Percentiles rank a stretch among this genome's conserved stretches.
These are phyloP conservation scores for Sporothrix euskadiensis DNA, from an alignment of 2,329 filamentous ascomycete species.

Conservation along the genomic window DNA sequence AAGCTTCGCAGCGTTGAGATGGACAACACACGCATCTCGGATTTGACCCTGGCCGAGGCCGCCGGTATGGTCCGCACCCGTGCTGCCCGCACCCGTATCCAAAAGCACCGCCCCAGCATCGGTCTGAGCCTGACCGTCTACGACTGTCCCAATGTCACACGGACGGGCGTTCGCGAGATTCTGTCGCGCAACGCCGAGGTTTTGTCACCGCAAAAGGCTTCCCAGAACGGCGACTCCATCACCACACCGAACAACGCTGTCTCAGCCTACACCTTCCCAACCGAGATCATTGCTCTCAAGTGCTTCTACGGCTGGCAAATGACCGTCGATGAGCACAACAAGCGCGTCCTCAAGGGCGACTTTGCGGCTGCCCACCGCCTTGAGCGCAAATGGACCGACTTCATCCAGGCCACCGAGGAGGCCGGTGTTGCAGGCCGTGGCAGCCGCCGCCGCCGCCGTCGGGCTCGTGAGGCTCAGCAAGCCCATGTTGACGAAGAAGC, in stretches of 20 bases:
- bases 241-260: conserved; percentile 36
- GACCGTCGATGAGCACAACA: conserved; percentile 90
- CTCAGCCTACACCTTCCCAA: conserved; percentile 58
- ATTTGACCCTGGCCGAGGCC: conserved; percentile 82
- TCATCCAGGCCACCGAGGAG: conserved; percentile 90
- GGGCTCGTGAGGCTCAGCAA: conserved; percentile 78
- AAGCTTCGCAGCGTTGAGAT: conserved; percentile 73
- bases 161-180: conserved; percentile 86
- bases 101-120: conserved; percentile 50
- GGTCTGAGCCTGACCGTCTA: conserved; percentile 80
- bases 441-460: conserved; percentile 67
- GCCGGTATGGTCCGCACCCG: conserved; percentile 74
- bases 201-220: conserved; percentile 48
- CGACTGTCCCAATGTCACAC: conserved; percentile 89
- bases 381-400: conserved; percentile 88
- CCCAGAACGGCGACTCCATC: background rate
- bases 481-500: conserved; percentile 81
- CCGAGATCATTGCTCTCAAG: conserved; percentile 81
- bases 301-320: conserved; percentile 96
- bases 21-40: conserved; percentile 90
- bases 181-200: conserved; percentile 81
- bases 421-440: conserved; percentile 68
- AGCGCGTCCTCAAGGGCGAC: conserved; percentile 77
- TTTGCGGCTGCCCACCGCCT: conserved; percentile 72
- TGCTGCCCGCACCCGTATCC: conserved; percentile 45